phyloP scores from a whole-genome alignment of 2,329 filamentous ascomycete genomes.

The Hirsutella rhossiliensis region DNA sequence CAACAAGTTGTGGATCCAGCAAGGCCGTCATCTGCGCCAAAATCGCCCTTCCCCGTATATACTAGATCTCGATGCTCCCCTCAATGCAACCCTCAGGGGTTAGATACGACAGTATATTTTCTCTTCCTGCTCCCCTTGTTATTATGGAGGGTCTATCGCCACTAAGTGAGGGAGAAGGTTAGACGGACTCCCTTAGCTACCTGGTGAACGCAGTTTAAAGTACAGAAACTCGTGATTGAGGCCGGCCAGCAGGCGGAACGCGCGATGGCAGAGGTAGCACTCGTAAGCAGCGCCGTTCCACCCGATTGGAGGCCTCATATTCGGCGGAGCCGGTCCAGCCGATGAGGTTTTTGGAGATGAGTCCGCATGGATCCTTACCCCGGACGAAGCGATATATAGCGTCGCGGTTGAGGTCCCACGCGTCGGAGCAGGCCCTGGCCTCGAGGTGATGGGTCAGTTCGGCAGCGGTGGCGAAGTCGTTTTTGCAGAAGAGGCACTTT shows the following conservation, averaged over 20 bases:
- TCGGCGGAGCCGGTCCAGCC: constrained; percentile 23
- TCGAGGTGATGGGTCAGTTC: constrained; percentile 45
- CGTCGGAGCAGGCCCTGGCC: constrained; percentile 32
- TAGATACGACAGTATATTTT: no score
- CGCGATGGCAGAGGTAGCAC: constrained; percentile 29
- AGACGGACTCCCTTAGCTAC: no score
- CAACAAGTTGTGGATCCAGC: no score
- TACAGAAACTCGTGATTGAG: no score
- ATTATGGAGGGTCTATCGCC: no score
- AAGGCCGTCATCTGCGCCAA: no score
- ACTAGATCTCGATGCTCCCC: no score
- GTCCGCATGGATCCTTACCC: constrained; percentile 28
- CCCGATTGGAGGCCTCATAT: constrained; percentile 22
- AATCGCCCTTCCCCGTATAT: no score
- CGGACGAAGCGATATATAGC: constrained; percentile 32
- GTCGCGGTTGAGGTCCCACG: constrained; percentile 31
- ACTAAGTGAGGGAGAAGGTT: no score
- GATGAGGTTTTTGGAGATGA: constrained; percentile 38
- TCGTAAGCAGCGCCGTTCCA: constrained; percentile 26
- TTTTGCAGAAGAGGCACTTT: constrained; percentile 41
- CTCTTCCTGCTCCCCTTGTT: no score
- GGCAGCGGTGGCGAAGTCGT: constrained; percentile 33
- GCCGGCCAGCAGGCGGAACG: constrained; percentile 19
- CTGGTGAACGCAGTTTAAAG: no score
- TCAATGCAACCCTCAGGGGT: no score